Evolutionary conservation across 192 early-diverging fungal species (phyloP).

Genomic region (Backusella parvicylindrica): DNA sequence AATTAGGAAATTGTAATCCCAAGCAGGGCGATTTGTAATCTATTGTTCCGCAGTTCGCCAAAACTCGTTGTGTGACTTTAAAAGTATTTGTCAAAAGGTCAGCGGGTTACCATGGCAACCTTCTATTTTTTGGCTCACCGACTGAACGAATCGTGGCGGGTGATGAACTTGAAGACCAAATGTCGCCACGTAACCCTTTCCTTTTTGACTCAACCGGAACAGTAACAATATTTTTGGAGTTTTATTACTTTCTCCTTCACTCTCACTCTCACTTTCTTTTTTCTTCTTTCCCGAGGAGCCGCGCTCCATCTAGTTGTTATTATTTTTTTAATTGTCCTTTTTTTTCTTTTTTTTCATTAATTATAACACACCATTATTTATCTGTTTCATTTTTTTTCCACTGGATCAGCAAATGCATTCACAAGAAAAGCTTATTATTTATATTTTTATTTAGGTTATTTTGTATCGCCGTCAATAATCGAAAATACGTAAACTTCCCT

Average conservation of each 20-base stretch:
- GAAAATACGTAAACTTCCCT: background rate
- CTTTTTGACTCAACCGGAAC: background rate
- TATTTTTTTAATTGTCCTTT: background rate
- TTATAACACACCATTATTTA: background rate
- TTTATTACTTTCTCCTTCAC: background rate
- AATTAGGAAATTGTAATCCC: background rate
- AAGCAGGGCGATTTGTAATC: background rate
- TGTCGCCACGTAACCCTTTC: background rate
- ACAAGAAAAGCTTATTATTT: background rate
- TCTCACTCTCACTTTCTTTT: background rate
- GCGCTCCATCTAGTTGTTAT: background rate
- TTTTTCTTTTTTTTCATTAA: background rate
- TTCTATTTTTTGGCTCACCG: background rate
- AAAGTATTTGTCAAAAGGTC: background rate
- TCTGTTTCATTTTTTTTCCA: background rate
- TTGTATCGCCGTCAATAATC: background rate
- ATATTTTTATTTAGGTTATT: background rate
- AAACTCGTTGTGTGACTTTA: background rate
- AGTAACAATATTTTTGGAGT: background rate
- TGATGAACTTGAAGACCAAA: background rate
- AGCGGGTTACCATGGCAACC: background rate
- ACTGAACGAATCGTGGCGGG: background rate
- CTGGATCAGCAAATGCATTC: background rate
- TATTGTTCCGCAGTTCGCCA: background rate
- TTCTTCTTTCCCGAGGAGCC: background rate